A percentile compares a stretch with the other conserved stretches of the same genome.
Evolutionary conservation across 129 eudicot species (phyloP).

Genomic region (Ambrosia trifida): DNA sequence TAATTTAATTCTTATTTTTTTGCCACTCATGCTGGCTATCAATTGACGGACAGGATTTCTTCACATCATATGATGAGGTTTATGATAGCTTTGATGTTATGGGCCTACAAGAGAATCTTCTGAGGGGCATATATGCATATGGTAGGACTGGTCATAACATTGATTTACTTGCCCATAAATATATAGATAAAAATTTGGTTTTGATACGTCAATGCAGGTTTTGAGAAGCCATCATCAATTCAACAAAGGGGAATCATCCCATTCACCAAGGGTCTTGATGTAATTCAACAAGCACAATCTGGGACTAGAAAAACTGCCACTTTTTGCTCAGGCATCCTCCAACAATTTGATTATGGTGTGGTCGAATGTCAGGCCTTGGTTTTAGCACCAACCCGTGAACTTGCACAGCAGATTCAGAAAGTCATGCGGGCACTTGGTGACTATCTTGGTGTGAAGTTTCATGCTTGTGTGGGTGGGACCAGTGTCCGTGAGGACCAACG

Average conservation of each 20-base stretch:
- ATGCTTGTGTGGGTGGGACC: slow-evolving; percentile 89
- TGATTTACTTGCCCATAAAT: not conserved
- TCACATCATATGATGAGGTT: slow-evolving; percentile 76
- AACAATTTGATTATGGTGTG: slow-evolving; percentile 61
- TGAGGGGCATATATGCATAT: slow-evolving; percentile 87
- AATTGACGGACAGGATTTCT: slow-evolving; percentile 64
- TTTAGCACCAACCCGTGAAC: slow-evolving; percentile 79
- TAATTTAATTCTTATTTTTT: no score
- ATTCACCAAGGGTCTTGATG: slow-evolving; percentile 77
- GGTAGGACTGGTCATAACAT: slow-evolving; percentile 39
- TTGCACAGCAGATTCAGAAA: slow-evolving; percentile 72
- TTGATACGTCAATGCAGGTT: slow-evolving; percentile 47
- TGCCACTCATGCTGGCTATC: slow-evolving; percentile 44
- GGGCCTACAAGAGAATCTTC: slow-evolving; percentile 82
- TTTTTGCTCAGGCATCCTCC: slow-evolving; percentile 79
- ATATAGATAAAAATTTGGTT: not conserved
- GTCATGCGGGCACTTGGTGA: slow-evolving; percentile 79
- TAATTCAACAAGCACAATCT: slow-evolving; percentile 87
- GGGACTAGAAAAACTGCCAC: slow-evolving; percentile 92
- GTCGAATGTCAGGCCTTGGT: slow-evolving; percentile 85
- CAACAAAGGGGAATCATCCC: slow-evolving; percentile 91
- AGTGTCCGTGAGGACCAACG: slow-evolving; percentile 83
- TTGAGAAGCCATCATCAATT: slow-evolving; percentile 86
- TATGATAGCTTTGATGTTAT: slow-evolving; percentile 77
- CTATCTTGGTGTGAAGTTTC: slow-evolving; percentile 78